These are phyloP conservation scores for Tuber microsphaerosporum DNA, from an alignment of 495 filamentous ascomycete genomes.

Conservation along the genomic window DNA sequence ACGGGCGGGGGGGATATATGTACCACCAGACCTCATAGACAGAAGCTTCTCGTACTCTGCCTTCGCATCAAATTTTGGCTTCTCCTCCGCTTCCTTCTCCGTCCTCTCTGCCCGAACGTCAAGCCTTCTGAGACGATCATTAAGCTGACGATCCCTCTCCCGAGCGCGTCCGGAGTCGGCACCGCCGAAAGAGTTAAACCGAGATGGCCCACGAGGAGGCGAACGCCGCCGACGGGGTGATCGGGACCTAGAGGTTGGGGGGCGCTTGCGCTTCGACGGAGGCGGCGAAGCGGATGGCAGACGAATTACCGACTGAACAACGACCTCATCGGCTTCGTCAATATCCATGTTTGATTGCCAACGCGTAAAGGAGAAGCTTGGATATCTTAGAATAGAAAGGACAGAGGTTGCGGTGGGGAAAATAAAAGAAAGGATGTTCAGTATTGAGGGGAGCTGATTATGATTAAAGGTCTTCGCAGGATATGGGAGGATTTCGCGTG, in stretches of 20 bases:
- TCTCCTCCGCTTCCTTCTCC: conserved; percentile 64
- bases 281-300: conserved; percentile 60
- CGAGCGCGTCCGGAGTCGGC: conserved; percentile 52
- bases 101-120: conserved; percentile 41
- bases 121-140: conserved; percentile 53
- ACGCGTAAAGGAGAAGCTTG: neutral
- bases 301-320: conserved; percentile 61
- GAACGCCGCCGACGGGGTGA: conserved; percentile 57
- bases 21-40: conserved; percentile 84
- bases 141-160: conserved; percentile 59
- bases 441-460: neutral
- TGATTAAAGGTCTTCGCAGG: neutral
- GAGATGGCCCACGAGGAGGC: conserved; percentile 47
- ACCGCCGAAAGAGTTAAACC: conserved; percentile 45
- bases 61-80: conserved; percentile 65
- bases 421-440: neutral
- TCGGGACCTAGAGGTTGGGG: conserved; percentile 58
- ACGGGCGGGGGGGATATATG: conserved; percentile 88
- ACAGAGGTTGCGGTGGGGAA: neutral
- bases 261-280: conserved; percentile 49
- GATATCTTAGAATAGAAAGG: neutral
- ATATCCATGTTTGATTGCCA: neutral
- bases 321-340: conserved; percentile 36
- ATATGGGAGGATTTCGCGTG: neutral
- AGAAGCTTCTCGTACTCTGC: conserved; percentile 86